Conservation (phyloP, 805 yeast genomes). For the Cyberlindnera maritima region DNA sequence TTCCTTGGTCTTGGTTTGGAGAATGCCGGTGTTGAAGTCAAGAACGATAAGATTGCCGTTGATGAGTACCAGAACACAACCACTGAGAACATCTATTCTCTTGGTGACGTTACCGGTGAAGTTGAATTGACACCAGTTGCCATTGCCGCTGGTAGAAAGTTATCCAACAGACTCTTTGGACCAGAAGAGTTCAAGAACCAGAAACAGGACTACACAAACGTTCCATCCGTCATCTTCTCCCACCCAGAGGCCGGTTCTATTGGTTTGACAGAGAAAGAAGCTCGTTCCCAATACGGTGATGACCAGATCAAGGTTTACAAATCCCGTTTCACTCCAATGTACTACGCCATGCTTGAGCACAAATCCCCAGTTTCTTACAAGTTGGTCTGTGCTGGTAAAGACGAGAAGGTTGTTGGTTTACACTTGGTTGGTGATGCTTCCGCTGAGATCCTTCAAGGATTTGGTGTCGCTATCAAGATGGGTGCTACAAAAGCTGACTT, state of each 20-base stretch:
- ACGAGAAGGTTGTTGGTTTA: slow-evolving; percentile 93
- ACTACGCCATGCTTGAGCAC: slow-evolving; percentile 74
- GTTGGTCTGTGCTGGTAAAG: slow-evolving; percentile 69
- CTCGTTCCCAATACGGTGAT: slow-evolving; percentile 73
- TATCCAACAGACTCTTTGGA: slow-evolving; percentile 90
- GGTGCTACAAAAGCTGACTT: slow-evolving; percentile 98
- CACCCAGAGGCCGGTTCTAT: slow-evolving; percentile 98
- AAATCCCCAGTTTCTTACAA: slow-evolving; percentile 90
- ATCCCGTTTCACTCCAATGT: slow-evolving; percentile 87
- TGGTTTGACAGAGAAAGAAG: slow-evolving; percentile 81
- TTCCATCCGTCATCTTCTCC: slow-evolving; percentile 95
- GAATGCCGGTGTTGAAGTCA: slow-evolving; percentile 64
- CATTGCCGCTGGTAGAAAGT: slow-evolving; percentile 94
- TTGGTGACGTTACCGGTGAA: slow-evolving; percentile 93
- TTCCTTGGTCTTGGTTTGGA: slow-evolving; percentile 73
- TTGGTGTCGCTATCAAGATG: slow-evolving; percentile 98
- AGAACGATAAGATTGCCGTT: slow-evolving; percentile 61
- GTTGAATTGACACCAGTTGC: slow-evolving; percentile 98
- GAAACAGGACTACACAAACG: slow-evolving; percentile 80
- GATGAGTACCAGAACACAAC: slow-evolving; percentile 88
- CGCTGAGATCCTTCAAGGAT: slow-evolving; percentile 95
- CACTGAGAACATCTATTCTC: slow-evolving; percentile 67
- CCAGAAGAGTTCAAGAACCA: slow-evolving; percentile 64
- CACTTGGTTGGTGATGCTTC: slow-evolving; percentile 90
- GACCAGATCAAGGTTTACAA: slow-evolving; percentile 79